Evolutionary conservation across 352 stramenopile species (phyloP), one percentile per base, ranked within the genome.

Genomic region (Globisporangium megalacanthum): DNA sequence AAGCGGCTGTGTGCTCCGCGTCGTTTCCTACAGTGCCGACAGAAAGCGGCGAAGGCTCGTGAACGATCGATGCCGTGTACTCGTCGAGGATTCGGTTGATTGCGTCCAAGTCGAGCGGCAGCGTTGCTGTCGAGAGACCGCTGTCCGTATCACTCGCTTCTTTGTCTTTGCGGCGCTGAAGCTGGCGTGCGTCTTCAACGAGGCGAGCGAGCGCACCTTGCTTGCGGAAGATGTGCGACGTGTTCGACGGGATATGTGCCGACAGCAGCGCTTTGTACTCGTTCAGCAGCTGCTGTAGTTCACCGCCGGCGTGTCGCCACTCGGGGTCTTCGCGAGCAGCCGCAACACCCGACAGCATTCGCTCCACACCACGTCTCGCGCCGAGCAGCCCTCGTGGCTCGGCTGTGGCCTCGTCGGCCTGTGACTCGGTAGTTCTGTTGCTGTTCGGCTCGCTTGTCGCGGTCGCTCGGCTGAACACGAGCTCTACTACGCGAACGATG

Each of bases 191-290:
- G 17, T 72, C 56, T 9, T 79, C 67, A 1, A 75, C 61, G 11
- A 76, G 49, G 15, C 64, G 59, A 22, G 74, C 74, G 20, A 84
- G 64, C 5, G 58, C 39, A 1, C 69, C 72, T 48, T 84, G 74
- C 13, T 67, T 77, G 5, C 68, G 62, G 33, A 79, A 81, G n/a
- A 84, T 76, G 4, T 75, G 66, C n/a, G 62, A 45, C 13, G 67
- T 72, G 49, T 73, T 77, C 3, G 66, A 61, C 49, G 78, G 62
- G 35, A 82, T 76, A 29, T 81, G 68, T 2, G 67, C 53, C 4
- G 67, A 72, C n/a, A 84, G 48, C 13, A 79, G 31, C 9, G 52
- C 31, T 17, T 63, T 64, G 52, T 84, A 84, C 19, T 79, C 70
- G 33, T 73, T 73, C 4, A 84, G 49, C 0, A 71, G 48, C 1